Percentiles rank a stretch among this genome's conserved stretches.
Evolutionary conservation across 345 rosid species (phyloP).

Genomic region (Ailanthus altissimus): DNA sequence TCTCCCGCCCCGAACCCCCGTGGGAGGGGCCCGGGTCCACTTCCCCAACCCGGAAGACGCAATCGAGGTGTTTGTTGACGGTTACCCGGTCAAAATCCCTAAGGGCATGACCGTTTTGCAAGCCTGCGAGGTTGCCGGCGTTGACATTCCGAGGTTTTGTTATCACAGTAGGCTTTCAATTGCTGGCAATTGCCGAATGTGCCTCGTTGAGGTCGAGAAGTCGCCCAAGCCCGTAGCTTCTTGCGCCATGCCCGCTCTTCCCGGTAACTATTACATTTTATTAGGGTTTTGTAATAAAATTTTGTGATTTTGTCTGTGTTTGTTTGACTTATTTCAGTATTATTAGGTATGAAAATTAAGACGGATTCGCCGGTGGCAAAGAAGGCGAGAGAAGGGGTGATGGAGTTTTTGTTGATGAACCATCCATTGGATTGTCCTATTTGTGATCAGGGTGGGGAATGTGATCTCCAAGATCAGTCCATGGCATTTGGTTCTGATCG

Average conservation of each 20-base stretch:
- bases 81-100: constrained; percentile 87
- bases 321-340: constrained; percentile 16
- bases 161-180: constrained; percentile 91
- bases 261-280: constrained; percentile 45
- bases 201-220: constrained; percentile 98
- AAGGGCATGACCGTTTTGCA: constrained; percentile 96
- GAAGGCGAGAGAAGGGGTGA: constrained; percentile 98
- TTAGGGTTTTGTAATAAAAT: background rate
- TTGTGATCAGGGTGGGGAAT: constrained; percentile 98
- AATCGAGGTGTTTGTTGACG: constrained; percentile 97
- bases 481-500: constrained; percentile 99
- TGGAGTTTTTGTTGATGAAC: constrained; percentile 96
- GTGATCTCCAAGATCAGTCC: constrained; percentile 99
- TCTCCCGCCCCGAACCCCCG: constrained; percentile 59
- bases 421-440: constrained; percentile 98
- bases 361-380: constrained; percentile 92
- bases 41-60: constrained; percentile 89
- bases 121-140: constrained; percentile 98
- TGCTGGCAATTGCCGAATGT: constrained; percentile 99
- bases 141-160: constrained; percentile 96
- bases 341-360: constrained; percentile 96
- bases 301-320: background rate
- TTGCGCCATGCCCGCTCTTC: constrained; percentile 99
- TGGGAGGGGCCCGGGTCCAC: constrained; percentile 83
- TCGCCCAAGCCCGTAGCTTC: constrained; percentile 99